A percentile compares a stretch with the other conserved stretches of the same genome.
Evolutionary conservation across 768 basidiomycete genomes (phyloP).

Genomic region (Tricholoma flavovirens): DNA sequence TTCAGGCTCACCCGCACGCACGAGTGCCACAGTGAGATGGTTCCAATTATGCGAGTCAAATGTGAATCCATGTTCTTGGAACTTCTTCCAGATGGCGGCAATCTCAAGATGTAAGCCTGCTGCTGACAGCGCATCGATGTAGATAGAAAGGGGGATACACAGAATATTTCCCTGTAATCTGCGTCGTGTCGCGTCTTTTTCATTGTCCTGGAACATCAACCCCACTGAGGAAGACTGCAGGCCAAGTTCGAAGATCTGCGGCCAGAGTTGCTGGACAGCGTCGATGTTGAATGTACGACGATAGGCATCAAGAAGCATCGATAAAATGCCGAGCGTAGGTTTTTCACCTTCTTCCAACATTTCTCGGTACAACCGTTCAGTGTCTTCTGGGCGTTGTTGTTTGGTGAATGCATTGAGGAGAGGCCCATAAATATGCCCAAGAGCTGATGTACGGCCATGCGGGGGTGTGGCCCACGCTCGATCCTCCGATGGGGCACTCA

Average conservation of each 20-base stretch:
- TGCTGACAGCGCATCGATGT: slow-evolving; percentile 67
- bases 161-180: slow-evolving; percentile 47
- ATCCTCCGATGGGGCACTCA: slow-evolving; percentile 28
- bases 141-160: slow-evolving; percentile 74
- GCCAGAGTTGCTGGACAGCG: slow-evolving; percentile 60
- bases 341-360: slow-evolving; percentile 48
- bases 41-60: slow-evolving; percentile 95
- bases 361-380: slow-evolving; percentile 49
- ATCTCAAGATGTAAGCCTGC: slow-evolving; percentile 59
- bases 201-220: slow-evolving; percentile 24
- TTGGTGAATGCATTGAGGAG: slow-evolving; percentile 49
- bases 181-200: slow-evolving; percentile 11
- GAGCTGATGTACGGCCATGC: slow-evolving; percentile 34
- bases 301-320: slow-evolving; percentile 68
- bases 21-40: slow-evolving; percentile 65
- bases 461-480: slow-evolving; percentile 34
- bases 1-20: slow-evolving; percentile 76
- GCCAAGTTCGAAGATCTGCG: slow-evolving; percentile 57
- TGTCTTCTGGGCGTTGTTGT: slow-evolving; percentile 40
- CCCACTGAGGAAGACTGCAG: slow-evolving; percentile 32
- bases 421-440: slow-evolving; percentile 56
- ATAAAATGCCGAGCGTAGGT: slow-evolving; percentile 55
- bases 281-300: slow-evolving; percentile 51
- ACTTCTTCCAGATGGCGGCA: slow-evolving; percentile 58
- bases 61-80: slow-evolving; percentile 57